Base-by-base conservation (phyloP, 2,329 filamentous ascomycete species). In the Dothideomycetes sp. region DNA sequence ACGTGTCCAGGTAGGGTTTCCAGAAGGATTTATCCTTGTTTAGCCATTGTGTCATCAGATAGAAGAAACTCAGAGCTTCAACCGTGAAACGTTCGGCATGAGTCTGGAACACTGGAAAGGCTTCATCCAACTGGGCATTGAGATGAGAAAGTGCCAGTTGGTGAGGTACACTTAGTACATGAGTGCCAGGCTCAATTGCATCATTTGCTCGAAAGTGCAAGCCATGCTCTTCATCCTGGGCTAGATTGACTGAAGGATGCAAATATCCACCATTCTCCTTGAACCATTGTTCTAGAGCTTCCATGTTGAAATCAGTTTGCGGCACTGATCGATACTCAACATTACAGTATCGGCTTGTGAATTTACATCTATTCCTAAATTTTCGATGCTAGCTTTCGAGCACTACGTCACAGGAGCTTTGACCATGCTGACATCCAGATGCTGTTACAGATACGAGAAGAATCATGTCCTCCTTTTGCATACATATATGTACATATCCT, bases 71-170 rank as follows among this genome's bases (percentile, higher is more conserved):
- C 7, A 61, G 54, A 12, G 49, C 51, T 38, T 59, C 56, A 8
- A 56, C 47, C 2, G 45, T 47, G 48, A 58, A 50, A 30, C 45
- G 33, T 38, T 48, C 33, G 27, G 55, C 39, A 37, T 51, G 45
- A 33, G 47, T 20, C 44, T 48, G 51, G 42, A 59, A 58, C 8
- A 55, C 51, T 0, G 55, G 48, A 19, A 53, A 58, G 6, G 36
- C 42, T 32, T 60, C 55, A 42, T 61, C 59, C 9, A 61, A 57
- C 23, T 60, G 47, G 3, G 58, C 58, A 43, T 62, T 62, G 19
- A 62, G 47, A 37, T 57, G 56, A 2, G 58, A 62, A 11, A 62
- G 45, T 10, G 57, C 51, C 18, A 61, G 45, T 7, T 51, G 48
- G 32, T 60, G 57, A 13, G 59, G 58, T 5, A 56, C 53, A 12